These are phyloP conservation scores for Halenospora varia DNA, from an alignment of 495 filamentous ascomycete genomes.

Conservation along the genomic window DNA sequence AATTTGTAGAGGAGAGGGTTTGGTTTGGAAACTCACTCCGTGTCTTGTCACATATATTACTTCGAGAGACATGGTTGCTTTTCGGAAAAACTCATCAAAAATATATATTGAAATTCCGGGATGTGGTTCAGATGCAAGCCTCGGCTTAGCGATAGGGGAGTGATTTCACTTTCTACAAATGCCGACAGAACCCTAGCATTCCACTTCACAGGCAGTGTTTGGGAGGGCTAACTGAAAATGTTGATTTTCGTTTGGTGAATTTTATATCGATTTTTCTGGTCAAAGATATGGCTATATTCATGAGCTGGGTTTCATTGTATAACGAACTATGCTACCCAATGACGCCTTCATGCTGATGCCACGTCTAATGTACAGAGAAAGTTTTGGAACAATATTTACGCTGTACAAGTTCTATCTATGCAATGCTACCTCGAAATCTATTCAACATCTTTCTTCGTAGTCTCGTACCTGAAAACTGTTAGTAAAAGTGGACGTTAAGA, in stretches of 20 bases:
- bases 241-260: too few species aligned
- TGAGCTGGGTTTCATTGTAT: background rate
- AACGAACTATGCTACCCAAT: too few species aligned
- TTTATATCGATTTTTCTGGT: too few species aligned
- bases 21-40: constrained; percentile 54
- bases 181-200: too few species aligned
- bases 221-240: too few species aligned
- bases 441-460: constrained; percentile 47
- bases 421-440: background rate
- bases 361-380: background rate
- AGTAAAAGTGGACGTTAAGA: constrained; percentile 22
- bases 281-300: too few species aligned
- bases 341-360: background rate
- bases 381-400: too few species aligned
- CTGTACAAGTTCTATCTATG: too few species aligned
- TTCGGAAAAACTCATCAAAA: background rate
- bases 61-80: constrained; percentile 46
- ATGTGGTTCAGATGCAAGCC: background rate
- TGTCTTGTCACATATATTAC: constrained; percentile 83
- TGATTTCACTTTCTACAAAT: background rate
- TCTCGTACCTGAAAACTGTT: constrained; percentile 53
- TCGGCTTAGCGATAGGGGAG: background rate
- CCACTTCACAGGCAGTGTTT: background rate
- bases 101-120: background rate
- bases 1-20: background rate